Conservation (phyloP, 179 eudicot genomes). For the Beta corolliflora region DNA sequence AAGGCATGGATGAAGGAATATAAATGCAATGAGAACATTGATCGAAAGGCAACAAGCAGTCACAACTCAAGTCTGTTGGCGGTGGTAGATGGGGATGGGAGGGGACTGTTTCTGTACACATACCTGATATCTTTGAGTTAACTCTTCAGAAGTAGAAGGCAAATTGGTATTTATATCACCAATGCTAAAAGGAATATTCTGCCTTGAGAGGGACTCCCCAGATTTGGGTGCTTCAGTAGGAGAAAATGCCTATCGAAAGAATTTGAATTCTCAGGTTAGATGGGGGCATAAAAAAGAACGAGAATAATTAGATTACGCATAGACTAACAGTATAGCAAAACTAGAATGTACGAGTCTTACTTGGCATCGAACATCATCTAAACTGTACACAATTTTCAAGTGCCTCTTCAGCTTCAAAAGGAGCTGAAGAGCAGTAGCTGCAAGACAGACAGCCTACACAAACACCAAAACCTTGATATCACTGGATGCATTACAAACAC, state of each 20-base stretch:
- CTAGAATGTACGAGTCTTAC: conserved; percentile 35
- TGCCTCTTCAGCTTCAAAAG: conserved; percentile 93
- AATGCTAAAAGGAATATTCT: conserved; percentile 68
- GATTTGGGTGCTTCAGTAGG: conserved; percentile 82
- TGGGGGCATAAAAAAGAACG: background rate
- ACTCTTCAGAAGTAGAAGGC: conserved; percentile 69
- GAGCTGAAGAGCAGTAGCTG: conserved; percentile 82
- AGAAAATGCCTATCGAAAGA: conserved; percentile 66
- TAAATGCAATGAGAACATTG: background rate
- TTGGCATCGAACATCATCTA: conserved; percentile 94
- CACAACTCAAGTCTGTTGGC: background rate
- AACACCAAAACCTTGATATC: conserved; percentile 12
- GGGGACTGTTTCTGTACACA: background rate
- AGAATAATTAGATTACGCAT: background rate
- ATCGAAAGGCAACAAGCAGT: background rate
- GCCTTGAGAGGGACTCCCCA: conserved; percentile 75
- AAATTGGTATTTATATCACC: conserved; percentile 46
- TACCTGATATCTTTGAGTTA: conserved; percentile 91
- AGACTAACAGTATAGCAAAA: conserved; percentile 4
- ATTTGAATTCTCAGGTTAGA: conserved; percentile 16
- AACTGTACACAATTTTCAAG: conserved; percentile 75
- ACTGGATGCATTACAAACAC: conserved; percentile 9
- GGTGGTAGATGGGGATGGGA: background rate
- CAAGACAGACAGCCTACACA: conserved; percentile 75
- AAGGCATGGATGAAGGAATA: too few relatives aligned